phyloP scores from a whole-genome alignment of 179 eudicot genomes.

The Heliamphora pulchella region DNA sequence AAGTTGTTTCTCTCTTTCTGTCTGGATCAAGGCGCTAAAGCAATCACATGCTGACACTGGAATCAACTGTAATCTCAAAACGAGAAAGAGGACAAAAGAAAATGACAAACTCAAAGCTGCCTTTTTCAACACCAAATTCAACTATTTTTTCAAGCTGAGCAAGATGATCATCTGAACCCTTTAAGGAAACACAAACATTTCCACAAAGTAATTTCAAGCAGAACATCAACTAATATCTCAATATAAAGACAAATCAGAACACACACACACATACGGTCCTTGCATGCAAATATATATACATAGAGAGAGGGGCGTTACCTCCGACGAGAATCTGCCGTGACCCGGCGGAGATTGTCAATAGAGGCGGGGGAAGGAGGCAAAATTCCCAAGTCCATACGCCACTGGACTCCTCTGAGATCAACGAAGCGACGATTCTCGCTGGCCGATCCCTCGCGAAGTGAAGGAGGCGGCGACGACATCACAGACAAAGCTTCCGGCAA shows the following conservation, averaged over 20 bases:
- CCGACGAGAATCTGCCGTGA: slow-evolving; percentile 71
- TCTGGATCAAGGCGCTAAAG: neutral
- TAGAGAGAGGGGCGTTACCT: slow-evolving; percentile 32
- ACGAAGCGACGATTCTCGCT: slow-evolving; percentile 29
- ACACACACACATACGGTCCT: too few species aligned
- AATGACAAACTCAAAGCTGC: neutral
- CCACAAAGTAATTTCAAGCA: neutral
- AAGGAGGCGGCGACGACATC: slow-evolving; percentile 9
- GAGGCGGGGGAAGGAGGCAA: slow-evolving; percentile 51
- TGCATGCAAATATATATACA: neutral
- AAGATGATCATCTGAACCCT: neutral
- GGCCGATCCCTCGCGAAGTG: neutral
- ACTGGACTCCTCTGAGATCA: slow-evolving; percentile 69
- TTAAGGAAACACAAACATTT: neutral
- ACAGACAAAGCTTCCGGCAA: slow-evolving; percentile 11
- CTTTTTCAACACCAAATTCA: neutral
- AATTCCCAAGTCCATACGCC: slow-evolving; percentile 90
- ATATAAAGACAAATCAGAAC: too few species aligned
- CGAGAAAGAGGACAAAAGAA: neutral
- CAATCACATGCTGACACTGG: neutral
- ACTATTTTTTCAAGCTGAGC: neutral
- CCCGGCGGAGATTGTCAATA: slow-evolving; percentile 71
- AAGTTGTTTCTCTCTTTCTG: too few species aligned
- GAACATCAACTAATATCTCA: neutral
- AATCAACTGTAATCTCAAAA: neutral